A percentile compares a stretch with the other conserved stretches of the same genome.
Conservation (phyloP, 108 stramenopile genomes). For the Cyclotella choctawhatcheeana region DNA sequence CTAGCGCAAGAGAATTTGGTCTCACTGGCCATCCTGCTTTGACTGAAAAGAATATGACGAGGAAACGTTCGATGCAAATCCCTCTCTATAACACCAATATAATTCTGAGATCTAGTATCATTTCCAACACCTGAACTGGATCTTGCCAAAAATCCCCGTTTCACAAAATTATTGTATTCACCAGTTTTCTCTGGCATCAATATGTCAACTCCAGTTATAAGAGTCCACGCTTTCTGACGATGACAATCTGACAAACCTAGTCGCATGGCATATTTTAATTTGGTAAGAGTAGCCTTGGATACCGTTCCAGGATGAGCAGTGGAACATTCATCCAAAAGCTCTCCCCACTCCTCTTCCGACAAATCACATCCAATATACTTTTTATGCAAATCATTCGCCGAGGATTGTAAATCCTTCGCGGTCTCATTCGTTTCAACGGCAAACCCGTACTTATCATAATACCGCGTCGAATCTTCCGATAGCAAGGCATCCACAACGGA, state of each 20-base stretch:
- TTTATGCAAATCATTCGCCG: background rate
- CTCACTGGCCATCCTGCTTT: constrained; percentile 1
- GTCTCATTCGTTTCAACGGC: constrained; percentile 6
- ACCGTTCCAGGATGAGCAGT: background rate
- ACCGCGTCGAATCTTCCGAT: constrained; percentile 14
- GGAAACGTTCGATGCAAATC: constrained; percentile 92
- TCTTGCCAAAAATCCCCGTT: background rate
- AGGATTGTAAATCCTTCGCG: background rate
- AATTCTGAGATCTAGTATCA: background rate
- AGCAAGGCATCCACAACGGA: background rate
- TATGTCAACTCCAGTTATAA: constrained; percentile 21
- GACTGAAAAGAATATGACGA: constrained; percentile 76
- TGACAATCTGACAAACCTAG: constrained; percentile 21
- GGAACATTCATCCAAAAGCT: constrained; percentile 9
- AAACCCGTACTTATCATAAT: constrained; percentile 25
- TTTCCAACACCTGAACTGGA: too few relatives aligned
- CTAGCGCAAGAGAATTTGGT: too few relatives aligned
- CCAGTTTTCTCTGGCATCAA: constrained; percentile 23
- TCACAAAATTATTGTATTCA: constrained; percentile 20
- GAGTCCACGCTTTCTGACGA: constrained; percentile 20
- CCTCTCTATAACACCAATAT: constrained; percentile 72
- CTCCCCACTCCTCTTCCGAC: background rate
- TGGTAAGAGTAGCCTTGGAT: constrained; percentile 11
- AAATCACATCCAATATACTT: background rate
- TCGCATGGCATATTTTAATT: constrained; percentile 22